These are phyloP conservation scores for Pachysandra terminalis DNA, from an alignment of 164 flowering plant genomes.

Conservation along the genomic window DNA sequence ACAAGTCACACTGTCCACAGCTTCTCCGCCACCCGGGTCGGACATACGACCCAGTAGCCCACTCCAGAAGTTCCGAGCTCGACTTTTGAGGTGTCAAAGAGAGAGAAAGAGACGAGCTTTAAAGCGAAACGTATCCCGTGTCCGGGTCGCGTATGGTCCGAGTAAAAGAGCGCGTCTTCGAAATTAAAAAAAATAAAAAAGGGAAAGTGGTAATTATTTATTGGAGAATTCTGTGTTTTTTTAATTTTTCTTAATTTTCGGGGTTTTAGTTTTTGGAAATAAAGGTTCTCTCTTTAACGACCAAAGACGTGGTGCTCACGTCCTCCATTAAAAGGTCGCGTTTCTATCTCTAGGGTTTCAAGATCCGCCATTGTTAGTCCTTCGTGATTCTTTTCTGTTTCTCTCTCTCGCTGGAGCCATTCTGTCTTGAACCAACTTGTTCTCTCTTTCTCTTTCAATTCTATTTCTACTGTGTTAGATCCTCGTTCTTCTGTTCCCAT, in stretches of 20 bases:
- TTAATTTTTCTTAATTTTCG: not conserved
- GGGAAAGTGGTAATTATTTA: not conserved
- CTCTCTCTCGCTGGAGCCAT: not conserved
- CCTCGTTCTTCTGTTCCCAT: not conserved
- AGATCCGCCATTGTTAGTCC: constrained; percentile 3
- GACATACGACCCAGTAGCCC: too few relatives aligned
- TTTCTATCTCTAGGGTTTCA: constrained; percentile 19
- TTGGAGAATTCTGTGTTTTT: constrained; percentile 1
- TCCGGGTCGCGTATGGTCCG: too few relatives aligned
- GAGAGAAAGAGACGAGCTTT: too few relatives aligned
- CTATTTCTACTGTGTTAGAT: too few relatives aligned
- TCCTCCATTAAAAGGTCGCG: constrained; percentile 15
- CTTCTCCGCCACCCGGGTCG: too few relatives aligned
- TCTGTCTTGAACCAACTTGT: not conserved
- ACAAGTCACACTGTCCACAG: too few relatives aligned
- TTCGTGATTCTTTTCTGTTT: constrained; percentile 1
- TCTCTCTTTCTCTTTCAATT: not conserved
- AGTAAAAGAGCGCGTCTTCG: too few relatives aligned
- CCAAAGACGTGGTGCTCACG: constrained; percentile 35
- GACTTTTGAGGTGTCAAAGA: too few relatives aligned
- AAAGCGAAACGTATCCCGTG: too few relatives aligned
- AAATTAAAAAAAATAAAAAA: too few relatives aligned
- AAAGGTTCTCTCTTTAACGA: constrained; percentile 11
- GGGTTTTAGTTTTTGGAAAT: not conserved
- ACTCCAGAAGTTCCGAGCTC: too few relatives aligned